Base-by-base conservation (phyloP, 1,284 basidiomycete species). In the Grifola frondosa region DNA sequence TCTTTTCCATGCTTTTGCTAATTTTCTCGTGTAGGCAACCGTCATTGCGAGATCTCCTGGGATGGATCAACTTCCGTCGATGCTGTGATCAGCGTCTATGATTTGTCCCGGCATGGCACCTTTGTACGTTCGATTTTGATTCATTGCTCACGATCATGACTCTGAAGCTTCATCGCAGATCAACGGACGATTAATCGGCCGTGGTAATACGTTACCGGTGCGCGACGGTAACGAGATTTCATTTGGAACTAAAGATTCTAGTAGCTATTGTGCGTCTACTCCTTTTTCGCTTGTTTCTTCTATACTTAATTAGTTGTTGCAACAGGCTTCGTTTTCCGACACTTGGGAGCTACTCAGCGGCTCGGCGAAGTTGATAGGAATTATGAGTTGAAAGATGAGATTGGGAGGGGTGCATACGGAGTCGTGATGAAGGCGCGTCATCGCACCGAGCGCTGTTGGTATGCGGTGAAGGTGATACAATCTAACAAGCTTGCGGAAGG, bases 381-480 rank as follows among this genome's bases (percentile, higher is more conserved):
- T 37, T 90, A 89, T 59, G 84, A 88, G 49, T 56, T 88, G 23
- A 69, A 71, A 20, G 62, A 69, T 43, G 81, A 87, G 63, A 75
- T 92, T 8, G 89, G 90, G 45, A 81, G 80, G 52, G 90, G 90
- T 12, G 81, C 87, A 4, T 92, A 91, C 55, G 90, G 88, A 2
- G 83, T 79, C 5, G 90, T 91, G 17, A 75, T 81, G 68, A 84
- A 81, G 52, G 88, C 82, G 2, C 65, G 89, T 23, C 70, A 77
- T 52, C 77, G 78, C 15, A 58, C 61, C 12, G 78, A 75, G 13
- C 82, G 85, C 11, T 63, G 75, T 40, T 80, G 76, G 73, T 83
- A 75, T 50, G 88, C 88, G 2, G 77, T 89, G 58, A 91, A 92
- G 67, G 82, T 88, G 66, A 88, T 91, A 41, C 73, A 79, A 30